Evolutionary conservation across 2,329 filamentous ascomycete species (phyloP), one percentile per base, ranked within the genome.

Genomic region (Alternaria brassicicola): DNA sequence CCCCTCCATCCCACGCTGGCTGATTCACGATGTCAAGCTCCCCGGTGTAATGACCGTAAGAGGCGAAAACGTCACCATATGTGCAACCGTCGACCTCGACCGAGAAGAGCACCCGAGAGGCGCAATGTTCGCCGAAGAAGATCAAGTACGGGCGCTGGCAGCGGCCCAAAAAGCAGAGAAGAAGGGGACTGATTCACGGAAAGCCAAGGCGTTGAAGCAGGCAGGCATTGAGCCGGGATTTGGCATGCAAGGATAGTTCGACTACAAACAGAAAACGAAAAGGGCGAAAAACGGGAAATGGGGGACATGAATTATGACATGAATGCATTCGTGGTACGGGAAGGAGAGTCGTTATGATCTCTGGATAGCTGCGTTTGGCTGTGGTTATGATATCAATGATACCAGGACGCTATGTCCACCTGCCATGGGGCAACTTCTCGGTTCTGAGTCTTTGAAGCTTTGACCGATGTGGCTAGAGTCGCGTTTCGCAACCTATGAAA

Each of bases 51-150:
- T 95, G 80, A 86, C 98, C 33, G 92, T 99, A 43, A 86, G 95
- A 58, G 95, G 95, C 67, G 95, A 99, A 81, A 99, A 99, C 77
- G 95, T 99, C n/a, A 84, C 97, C 50, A 83, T 99, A 42, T 85
- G 98, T 17, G 95, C 95, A 35, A 96, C 98, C 79, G 96, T 99
- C 70, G 95, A 99, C 76, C 86, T 99, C 23, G 95, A 99, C 81
- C 92, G 90, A 73, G 95, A 99, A 78, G 95, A 99, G 77, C 89
- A 96, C 57, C 84, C 92, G 13, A 92, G 92, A 1, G 87, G 88
- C 30, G 92, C 90, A 68, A 82, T 84, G 66, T 81, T 83, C 63
- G 92, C 88, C 2, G 84, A 91, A 1, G 81, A 88, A 46, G 85
- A 89, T 45, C 80, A 89, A 63, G 91, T 96, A 30, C 86, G 89